A percentile compares a stretch with the other conserved stretches of the same genome.
Conservation (phyloP, 257 asterid species). For the Linderniella brevidens region DNA sequence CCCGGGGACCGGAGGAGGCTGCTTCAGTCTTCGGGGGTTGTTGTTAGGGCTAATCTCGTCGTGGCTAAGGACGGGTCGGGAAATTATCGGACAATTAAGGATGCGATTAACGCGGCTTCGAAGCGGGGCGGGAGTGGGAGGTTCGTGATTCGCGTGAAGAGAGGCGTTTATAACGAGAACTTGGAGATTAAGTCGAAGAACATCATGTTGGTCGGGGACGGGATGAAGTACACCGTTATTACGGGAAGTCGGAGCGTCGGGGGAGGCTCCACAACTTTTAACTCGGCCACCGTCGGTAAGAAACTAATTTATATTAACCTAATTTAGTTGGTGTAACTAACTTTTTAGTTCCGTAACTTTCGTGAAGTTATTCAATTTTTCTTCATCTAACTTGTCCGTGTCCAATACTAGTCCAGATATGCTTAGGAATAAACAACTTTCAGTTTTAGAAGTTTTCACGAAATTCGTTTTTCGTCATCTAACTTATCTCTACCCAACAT, state of each 20-base stretch:
- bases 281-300: slow-evolving; percentile 28
- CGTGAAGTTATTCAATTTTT: no score
- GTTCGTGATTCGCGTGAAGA: slow-evolving; percentile 28
- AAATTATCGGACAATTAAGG: slow-evolving; percentile 19
- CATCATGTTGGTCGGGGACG: slow-evolving; percentile 20
- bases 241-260: slow-evolving; percentile 26
- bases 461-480: no score
- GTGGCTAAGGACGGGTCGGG: slow-evolving; percentile 63
- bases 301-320: neutral
- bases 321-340: no score
- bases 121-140: slow-evolving; percentile 19
- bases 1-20: slow-evolving; percentile 18
- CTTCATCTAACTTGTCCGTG: no score
- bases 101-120: slow-evolving; percentile 32
- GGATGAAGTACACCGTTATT: slow-evolving; percentile 21
- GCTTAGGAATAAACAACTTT: no score
- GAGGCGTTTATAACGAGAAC: slow-evolving; percentile 37
- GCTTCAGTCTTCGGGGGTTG: slow-evolving; percentile 13
- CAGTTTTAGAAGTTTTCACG: no score
- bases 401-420: no score
- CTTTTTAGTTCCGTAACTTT: neutral
- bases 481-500: no score
- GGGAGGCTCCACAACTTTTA: slow-evolving; percentile 36
- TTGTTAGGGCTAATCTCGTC: slow-evolving; percentile 18
- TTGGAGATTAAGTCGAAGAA: slow-evolving; percentile 21